Evolutionary conservation across 2,329 filamentous ascomycete species (phyloP).

Genomic region (Colletotrichum navitas): DNA sequence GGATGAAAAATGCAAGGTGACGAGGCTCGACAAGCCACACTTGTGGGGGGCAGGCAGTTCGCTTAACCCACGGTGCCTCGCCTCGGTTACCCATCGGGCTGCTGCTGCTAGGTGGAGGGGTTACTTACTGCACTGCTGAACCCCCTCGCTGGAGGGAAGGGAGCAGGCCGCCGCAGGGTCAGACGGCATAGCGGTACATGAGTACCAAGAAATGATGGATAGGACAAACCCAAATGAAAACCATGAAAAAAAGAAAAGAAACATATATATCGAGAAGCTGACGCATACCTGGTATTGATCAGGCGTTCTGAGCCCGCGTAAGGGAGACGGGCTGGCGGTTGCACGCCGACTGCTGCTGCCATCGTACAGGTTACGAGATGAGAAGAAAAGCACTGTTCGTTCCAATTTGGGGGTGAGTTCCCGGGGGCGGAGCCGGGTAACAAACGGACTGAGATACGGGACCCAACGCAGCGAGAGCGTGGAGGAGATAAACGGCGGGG

Average conservation of each 20-base stretch:
- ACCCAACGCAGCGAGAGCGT: background rate
- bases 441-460: background rate
- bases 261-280: background rate
- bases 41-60: constrained; percentile 9
- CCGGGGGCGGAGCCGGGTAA: background rate
- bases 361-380: constrained; percentile 14
- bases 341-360: constrained; percentile 31
- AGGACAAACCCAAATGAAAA: background rate
- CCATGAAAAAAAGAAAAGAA: background rate
- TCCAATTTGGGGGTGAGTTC: background rate
- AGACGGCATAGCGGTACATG: background rate
- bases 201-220: background rate
- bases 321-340: constrained; percentile 2
- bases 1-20: constrained; percentile 16
- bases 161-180: background rate
- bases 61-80: constrained; percentile 5
- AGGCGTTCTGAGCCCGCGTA: background rate
- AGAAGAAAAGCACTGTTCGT: background rate
- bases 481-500: background rate
- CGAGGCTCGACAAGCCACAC: constrained; percentile 34
- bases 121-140: background rate
- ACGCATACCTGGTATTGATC: constrained; percentile 20
- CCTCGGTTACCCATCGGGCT: constrained; percentile 4
- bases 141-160: background rate
- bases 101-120: background rate